Evolutionary conservation across 1,284 basidiomycete genomes (phyloP).

Genomic region (Kwoniella shivajii): DNA sequence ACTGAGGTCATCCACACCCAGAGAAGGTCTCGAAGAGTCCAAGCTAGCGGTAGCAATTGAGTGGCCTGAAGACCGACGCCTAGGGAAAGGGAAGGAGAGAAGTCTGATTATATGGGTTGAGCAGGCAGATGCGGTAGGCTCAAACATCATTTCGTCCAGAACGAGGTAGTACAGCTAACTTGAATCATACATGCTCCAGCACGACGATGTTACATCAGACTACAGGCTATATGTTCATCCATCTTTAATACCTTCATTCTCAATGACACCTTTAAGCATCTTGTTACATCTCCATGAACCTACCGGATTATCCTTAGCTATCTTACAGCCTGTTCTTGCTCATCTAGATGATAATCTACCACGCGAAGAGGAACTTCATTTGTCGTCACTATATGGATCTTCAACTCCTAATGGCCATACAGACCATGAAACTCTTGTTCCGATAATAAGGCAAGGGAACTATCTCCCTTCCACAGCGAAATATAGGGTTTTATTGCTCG

Average conservation of each 20-base stretch:
- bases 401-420: neutral
- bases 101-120: slow-evolving; percentile 32
- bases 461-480: neutral
- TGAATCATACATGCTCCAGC: neutral
- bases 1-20: neutral
- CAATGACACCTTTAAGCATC: slow-evolving; percentile 28
- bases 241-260: slow-evolving; percentile 36
- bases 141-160: neutral
- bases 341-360: neutral
- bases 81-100: slow-evolving; percentile 18
- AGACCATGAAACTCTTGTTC: neutral
- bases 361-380: slow-evolving; percentile 19
- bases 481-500: slow-evolving; percentile 52
- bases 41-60: slow-evolving; percentile 22
- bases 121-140: neutral
- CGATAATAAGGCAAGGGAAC: slow-evolving; percentile 31
- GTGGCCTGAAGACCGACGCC: slow-evolving; percentile 31
- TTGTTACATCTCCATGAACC: slow-evolving; percentile 35
- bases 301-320: slow-evolving; percentile 39
- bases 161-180: neutral
- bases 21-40: neutral
- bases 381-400: slow-evolving; percentile 3
- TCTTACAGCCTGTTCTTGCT: slow-evolving; percentile 41
- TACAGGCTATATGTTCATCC: slow-evolving; percentile 23
- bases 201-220: neutral